Conservation (phyloP, 305 asterid genomes). For the Solanum chacoense region DNA sequence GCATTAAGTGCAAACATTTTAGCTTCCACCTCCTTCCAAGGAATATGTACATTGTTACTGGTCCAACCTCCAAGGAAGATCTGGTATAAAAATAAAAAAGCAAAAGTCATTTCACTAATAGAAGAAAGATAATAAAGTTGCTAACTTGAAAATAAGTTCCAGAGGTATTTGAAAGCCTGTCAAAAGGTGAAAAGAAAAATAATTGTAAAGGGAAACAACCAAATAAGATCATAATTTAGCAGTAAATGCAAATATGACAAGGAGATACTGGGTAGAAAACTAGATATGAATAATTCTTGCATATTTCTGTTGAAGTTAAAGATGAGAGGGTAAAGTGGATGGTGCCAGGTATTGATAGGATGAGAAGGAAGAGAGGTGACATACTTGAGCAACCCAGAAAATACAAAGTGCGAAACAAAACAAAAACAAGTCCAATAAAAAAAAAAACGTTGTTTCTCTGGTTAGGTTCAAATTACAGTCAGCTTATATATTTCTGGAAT, state of each 20-base stretch:
- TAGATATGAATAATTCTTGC: not conserved
- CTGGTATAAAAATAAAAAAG: slow-evolving; percentile 23
- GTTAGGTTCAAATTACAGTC: not conserved
- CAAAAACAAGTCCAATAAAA: not conserved
- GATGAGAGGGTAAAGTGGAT: not conserved
- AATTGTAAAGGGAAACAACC: not conserved
- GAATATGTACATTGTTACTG: slow-evolving; percentile 38
- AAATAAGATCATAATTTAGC: not conserved
- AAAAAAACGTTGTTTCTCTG: not conserved
- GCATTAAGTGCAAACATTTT: slow-evolving; percentile 67
- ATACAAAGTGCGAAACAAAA: not conserved
- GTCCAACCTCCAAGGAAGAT: slow-evolving; percentile 54
- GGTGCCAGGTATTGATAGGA: not conserved
- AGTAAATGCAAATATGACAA: not conserved
- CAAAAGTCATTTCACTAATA: not conserved
- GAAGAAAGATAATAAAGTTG: not conserved
- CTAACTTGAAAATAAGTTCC: not conserved
- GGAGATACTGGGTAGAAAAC: not conserved
- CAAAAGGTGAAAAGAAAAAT: not conserved
- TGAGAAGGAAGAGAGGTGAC: not conserved
- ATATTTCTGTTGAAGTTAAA: not conserved
- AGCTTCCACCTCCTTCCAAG: slow-evolving; percentile 82
- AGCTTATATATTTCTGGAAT: not conserved
- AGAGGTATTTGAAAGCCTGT: not conserved
- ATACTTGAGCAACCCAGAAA: not conserved